A percentile compares a stretch with the other conserved stretches of the same genome.
These are phyloP conservation scores for Wallacemonas rigidus DNA, from an alignment of 208 protist species.

Conservation along the genomic window DNA sequence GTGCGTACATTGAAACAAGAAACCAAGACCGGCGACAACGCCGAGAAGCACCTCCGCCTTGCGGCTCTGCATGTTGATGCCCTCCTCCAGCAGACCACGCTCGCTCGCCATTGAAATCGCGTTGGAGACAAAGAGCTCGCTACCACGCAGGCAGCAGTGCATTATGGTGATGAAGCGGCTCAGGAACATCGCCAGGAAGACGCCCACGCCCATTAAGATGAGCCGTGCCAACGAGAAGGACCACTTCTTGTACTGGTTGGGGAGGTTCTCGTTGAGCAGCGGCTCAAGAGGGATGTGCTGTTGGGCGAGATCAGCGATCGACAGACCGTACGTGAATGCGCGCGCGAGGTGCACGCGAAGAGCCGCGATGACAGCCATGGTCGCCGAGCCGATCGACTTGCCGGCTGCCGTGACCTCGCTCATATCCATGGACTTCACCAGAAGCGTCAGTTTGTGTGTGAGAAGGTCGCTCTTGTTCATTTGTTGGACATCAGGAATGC, in stretches of 20 bases:
- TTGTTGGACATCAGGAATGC: constrained; percentile 53
- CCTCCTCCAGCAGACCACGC: constrained; percentile 44
- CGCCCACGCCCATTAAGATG: constrained; percentile 31
- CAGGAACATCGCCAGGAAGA: constrained; percentile 43
- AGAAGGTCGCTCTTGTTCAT: constrained; percentile 46
- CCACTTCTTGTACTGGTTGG: constrained; percentile 57
- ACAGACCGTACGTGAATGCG: constrained; percentile 57
- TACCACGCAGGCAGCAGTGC: constrained; percentile 68
- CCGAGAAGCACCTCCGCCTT: constrained; percentile 46
- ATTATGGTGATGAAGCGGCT: constrained; percentile 42
- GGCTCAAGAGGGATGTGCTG: constrained; percentile 47
- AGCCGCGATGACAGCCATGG: constrained; percentile 65
- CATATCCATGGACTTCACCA: constrained; percentile 66
- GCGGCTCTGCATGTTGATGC: constrained; percentile 36
- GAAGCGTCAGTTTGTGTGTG: constrained; percentile 53
- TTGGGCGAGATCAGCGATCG: constrained; percentile 48
- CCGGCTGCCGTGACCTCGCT: constrained; percentile 43
- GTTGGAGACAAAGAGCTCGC: constrained; percentile 48
- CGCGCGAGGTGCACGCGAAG: constrained; percentile 59
- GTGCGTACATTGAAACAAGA: constrained; percentile 73
- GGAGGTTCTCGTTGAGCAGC: constrained; percentile 50
- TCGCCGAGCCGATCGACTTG: constrained; percentile 37
- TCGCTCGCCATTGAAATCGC: constrained; percentile 38
- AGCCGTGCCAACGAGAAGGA: constrained; percentile 35
- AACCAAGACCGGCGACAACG: constrained; percentile 58